These are phyloP conservation scores for Cytospora schulzeri DNA, from an alignment of 2,329 filamentous ascomycete species.

Conservation along the genomic window DNA sequence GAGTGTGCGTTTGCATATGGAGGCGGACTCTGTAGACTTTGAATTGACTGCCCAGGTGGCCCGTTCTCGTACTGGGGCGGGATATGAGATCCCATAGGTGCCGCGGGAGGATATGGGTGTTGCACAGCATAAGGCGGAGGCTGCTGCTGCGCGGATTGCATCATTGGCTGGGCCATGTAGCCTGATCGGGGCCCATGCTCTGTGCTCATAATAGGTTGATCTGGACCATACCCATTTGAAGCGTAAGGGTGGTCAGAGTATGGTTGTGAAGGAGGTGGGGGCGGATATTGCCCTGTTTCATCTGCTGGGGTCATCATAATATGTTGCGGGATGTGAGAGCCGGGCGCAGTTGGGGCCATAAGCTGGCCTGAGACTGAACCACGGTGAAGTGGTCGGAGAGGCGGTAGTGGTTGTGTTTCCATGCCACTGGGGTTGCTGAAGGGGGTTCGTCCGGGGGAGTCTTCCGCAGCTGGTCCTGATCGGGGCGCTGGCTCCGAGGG, in stretches of 20 bases:
- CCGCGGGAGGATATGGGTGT: slow-evolving; percentile 15
- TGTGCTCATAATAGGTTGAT: slow-evolving; percentile 27
- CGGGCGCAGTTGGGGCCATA: slow-evolving; percentile 13
- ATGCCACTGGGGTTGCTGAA: slow-evolving; percentile 26
- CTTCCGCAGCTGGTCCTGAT: slow-evolving; percentile 5
- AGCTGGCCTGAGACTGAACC: slow-evolving; percentile 22
- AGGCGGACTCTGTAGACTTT: slow-evolving; percentile 25
- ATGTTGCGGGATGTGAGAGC: slow-evolving; percentile 11
- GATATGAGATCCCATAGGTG: slow-evolving; percentile 7
- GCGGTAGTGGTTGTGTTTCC: slow-evolving; percentile 18
- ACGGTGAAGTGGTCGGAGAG: slow-evolving; percentile 23
- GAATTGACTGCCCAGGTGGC: slow-evolving; percentile 12
- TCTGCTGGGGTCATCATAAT: slow-evolving; percentile 18
- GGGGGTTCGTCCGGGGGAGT: slow-evolving; percentile 26
- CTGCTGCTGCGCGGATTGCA: slow-evolving; percentile 23
- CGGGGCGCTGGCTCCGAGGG: slow-evolving; percentile 9
- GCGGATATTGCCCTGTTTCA: slow-evolving; percentile 12
- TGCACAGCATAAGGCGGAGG: slow-evolving; percentile 14
- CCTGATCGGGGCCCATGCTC: slow-evolving; percentile 21
- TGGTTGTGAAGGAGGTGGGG: slow-evolving; percentile 12
- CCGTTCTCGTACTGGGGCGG: slow-evolving; percentile 14
- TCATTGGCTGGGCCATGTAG: slow-evolving; percentile 25
- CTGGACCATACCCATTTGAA: slow-evolving; percentile 23
- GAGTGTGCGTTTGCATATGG: slow-evolving; percentile 23
- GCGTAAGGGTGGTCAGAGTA: slow-evolving; percentile 24